phyloP scores from a whole-genome alignment of 2,329 filamentous ascomycete species.

The Sclerotinia borealis region DNA sequence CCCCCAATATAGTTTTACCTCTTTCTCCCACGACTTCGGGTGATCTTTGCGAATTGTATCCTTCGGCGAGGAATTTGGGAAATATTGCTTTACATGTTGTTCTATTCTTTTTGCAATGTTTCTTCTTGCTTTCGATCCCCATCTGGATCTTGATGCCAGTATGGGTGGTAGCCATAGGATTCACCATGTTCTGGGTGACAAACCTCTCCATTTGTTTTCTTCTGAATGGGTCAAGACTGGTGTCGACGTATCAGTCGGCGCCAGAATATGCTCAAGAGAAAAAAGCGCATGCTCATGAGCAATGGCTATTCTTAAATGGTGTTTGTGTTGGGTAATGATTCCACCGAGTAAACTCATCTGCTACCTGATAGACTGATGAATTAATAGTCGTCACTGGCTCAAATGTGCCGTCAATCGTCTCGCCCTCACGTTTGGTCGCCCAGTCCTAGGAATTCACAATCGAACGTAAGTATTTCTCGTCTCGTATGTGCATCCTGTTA shows the following conservation, averaged over 20 bases:
- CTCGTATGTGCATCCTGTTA: neutral
- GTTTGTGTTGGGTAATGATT: conserved; percentile 56
- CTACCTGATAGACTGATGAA: conserved; percentile 12
- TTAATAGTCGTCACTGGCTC: conserved; percentile 54
- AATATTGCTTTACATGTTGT: conserved; percentile 52
- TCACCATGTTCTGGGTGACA: conserved; percentile 41
- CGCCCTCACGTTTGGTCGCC: conserved; percentile 65
- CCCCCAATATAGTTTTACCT: conserved; percentile 12
- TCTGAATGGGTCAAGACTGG: conserved; percentile 44
- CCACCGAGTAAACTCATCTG: neutral
- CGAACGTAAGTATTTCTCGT: conserved; percentile 43
- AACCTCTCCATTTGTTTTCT: conserved; percentile 47
- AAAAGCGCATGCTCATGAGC: conserved; percentile 50
- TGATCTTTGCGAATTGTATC: conserved; percentile 53
- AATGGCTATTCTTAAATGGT: conserved; percentile 78
- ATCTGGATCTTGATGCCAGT: conserved; percentile 43
- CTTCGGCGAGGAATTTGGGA: conserved; percentile 49
- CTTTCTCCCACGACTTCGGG: neutral
- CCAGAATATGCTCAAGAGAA: conserved; percentile 45
- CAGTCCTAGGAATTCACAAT: conserved; percentile 69
- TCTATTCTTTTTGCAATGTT: conserved; percentile 52
- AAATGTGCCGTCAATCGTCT: conserved; percentile 65
- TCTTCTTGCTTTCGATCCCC: conserved; percentile 54
- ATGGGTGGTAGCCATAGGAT: conserved; percentile 39
- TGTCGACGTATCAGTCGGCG: conserved; percentile 44